Evolutionary conservation across 2,329 filamentous ascomycete species (phyloP), one percentile per base, ranked within the genome.

Genomic region (Paecilomyces fulvus): DNA sequence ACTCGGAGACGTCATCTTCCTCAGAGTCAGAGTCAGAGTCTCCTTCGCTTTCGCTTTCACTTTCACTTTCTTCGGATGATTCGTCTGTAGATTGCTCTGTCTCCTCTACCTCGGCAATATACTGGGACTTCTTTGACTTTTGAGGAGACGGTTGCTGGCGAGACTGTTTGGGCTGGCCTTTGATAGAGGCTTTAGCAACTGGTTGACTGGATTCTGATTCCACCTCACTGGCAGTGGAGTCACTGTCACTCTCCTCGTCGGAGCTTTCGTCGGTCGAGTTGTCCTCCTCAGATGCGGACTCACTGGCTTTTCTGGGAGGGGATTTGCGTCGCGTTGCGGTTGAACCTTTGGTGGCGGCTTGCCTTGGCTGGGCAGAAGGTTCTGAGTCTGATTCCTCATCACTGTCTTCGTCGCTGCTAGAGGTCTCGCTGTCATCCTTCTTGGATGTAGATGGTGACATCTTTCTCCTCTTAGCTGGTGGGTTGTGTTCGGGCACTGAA

Each of bases 21-120:
- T 6, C 14, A 1, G 37, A 43, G n/a, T 59, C 61, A 20, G 37
- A 43, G n/a, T 59, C 61, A 20, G 25, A 37, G 11, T 61, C 61
- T n/a, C 54, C 49, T 10, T 54, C 55, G 17, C 55, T 49, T 20
- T 54, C 54, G 30, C 37, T 55, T 25, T 21, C 21, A 5, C 51
- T 56, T 28, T 55, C 57, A 5, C 51, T 56, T 28, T 55, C 57
- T 20, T n/a, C 55, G 6, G 48, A 49, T 46, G 46, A 30, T 17
- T 37, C 21, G 8, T 48, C 21, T 5, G 50, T 43, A 17, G 37
- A 20, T 43, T 56, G 51, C 55, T 51, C 48, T 17, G 50, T 37
- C 23, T 54, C 53, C 54, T 52, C 43, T 14, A 30, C 23, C 28
- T 52, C 51, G 8, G 21, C 49, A 17, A 43, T 43, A 17, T 43